Conservation (phyloP, 805 yeast genomes). For the Zygotorulaspora danielsina region DNA sequence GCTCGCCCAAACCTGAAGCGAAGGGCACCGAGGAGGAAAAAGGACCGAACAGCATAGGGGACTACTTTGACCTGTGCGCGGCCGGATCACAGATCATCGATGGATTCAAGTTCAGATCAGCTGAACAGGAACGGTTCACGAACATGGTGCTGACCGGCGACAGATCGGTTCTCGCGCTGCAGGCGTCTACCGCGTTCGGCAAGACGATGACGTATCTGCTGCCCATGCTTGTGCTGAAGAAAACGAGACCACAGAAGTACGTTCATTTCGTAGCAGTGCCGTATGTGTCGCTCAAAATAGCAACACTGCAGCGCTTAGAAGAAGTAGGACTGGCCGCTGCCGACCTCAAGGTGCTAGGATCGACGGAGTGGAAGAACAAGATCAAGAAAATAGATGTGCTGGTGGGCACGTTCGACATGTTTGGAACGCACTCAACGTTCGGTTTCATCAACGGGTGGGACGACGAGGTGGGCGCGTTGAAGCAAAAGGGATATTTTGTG, state of each 20-base stretch:
- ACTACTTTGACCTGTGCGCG: background rate
- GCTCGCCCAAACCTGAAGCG: too few relatives aligned
- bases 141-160: background rate
- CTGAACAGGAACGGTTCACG: background rate
- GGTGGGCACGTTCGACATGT: constrained; percentile 1
- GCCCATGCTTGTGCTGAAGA: background rate
- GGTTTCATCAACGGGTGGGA: background rate
- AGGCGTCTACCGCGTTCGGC: constrained; percentile 1
- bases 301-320: background rate
- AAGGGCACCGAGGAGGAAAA: background rate
- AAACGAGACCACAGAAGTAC: background rate
- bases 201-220: background rate
- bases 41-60: background rate
- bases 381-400: background rate
- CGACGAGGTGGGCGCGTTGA: background rate
- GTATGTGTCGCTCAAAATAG: constrained; percentile 1
- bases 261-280: constrained; percentile 3
- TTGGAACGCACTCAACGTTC: background rate
- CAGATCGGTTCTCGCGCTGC: background rate
- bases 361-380: background rate
- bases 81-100: background rate
- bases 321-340: background rate
- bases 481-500: constrained; percentile 2
- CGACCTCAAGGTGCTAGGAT: background rate
- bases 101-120: background rate